These are phyloP conservation scores for Neocallimastix lanati DNA, from an alignment of 192 early-diverging fungal species.

Conservation along the genomic window DNA sequence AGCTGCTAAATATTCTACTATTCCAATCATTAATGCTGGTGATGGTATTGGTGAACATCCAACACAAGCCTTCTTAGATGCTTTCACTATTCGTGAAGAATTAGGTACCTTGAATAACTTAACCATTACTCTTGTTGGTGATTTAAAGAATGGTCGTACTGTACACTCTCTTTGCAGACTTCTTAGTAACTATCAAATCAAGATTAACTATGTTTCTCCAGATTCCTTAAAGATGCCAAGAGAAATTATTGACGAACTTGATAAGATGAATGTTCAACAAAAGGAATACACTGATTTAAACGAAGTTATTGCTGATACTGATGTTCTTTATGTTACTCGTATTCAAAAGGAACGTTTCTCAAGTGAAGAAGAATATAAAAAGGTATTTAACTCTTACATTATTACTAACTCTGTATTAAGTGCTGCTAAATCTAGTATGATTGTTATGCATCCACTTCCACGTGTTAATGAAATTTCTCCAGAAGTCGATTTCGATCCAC, in stretches of 20 bases:
- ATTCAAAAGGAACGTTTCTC: conserved; percentile 91
- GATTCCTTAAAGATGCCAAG: conserved; percentile 65
- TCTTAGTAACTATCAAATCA: conserved; percentile 78
- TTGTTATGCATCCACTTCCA: conserved; percentile 96
- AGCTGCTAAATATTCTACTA: conserved; percentile 72
- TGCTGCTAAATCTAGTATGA: conserved; percentile 86
- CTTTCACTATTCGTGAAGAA: conserved; percentile 64
- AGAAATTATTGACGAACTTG: conserved; percentile 46
- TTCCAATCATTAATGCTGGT: conserved; percentile 91
- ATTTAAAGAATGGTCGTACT: conserved; percentile 93
- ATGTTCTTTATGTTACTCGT: conserved; percentile 93
- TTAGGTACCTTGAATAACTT: conserved; percentile 62
- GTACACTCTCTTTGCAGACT: conserved; percentile 88
- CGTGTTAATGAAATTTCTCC: conserved; percentile 86
- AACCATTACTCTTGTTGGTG: conserved; percentile 87
- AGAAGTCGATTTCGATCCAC: conserved; percentile 93
- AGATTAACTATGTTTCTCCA: conserved; percentile 82
- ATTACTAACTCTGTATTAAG: conserved; percentile 72
- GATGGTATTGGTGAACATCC: conserved; percentile 97
- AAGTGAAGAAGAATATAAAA: conserved; percentile 56
- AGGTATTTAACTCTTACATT: conserved; percentile 53
- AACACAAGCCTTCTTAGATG: conserved; percentile 90
- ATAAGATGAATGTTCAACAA: conserved; percentile 27
- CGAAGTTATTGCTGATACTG: conserved; percentile 62
- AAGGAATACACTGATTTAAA: conserved; percentile 53